These are phyloP conservation scores for Penicillium samsonianum DNA, from an alignment of 495 filamentous ascomycete species.

Conservation along the genomic window DNA sequence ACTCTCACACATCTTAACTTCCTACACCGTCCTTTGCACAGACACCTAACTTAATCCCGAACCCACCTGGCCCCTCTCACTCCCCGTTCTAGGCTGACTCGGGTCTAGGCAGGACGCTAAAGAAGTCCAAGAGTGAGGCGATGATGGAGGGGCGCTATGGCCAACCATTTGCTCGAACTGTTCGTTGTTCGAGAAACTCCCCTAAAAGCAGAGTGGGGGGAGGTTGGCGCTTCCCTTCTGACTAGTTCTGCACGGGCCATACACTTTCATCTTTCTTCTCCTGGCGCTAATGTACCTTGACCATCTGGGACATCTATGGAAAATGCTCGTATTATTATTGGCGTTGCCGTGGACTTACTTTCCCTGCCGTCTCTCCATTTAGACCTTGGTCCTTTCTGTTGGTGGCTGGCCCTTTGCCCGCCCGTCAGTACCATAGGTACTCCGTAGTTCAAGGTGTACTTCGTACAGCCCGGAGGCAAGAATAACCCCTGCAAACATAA, in stretches of 20 bases:
- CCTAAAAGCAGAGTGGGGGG: background rate
- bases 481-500: constrained; percentile 2
- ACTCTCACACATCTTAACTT: no score
- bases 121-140: constrained; percentile 11
- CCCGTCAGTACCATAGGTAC: background rate
- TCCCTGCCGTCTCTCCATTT: background rate
- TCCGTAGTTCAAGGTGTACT: background rate
- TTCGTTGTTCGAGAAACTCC: constrained; percentile 10
- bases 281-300: constrained; percentile 15
- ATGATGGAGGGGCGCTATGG: constrained; percentile 16
- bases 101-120: constrained; percentile 9
- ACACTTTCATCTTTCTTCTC: constrained; percentile 16
- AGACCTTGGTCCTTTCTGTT: background rate
- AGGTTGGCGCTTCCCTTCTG: constrained; percentile 5
- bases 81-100: constrained; percentile 1
- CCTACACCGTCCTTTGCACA: constrained; percentile 10
- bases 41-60: background rate
- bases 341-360: background rate
- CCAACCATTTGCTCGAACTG: constrained; percentile 15
- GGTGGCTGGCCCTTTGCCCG: constrained; percentile 2
- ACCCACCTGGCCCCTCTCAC: background rate
- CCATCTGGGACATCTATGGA: constrained; percentile 3
- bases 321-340: background rate
- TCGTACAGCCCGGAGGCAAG: background rate
- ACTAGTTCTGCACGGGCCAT: constrained; percentile 14